Base-by-base conservation (phyloP, 305 asterid genomes). In the Ilex paraguariensis region DNA sequence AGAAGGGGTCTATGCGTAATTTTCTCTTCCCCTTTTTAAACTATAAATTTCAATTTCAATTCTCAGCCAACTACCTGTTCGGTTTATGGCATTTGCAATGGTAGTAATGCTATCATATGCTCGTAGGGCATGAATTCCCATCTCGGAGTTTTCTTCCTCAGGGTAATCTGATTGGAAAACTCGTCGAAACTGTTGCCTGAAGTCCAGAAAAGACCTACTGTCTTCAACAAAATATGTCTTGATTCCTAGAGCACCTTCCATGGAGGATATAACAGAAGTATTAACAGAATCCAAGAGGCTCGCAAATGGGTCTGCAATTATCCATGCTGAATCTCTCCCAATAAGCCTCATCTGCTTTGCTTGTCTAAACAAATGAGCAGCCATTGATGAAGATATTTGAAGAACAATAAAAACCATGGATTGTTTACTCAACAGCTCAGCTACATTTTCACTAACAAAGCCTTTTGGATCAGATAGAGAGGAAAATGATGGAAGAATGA, bases 321-420 rank as follows among this genome's bases (percentile, higher is more conserved):
- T 74, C 83, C 83, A 78, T 5, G 44, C 83, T 10, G 80, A 74
- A 21, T 78, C 83, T 70, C 73, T 68, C 36, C 77, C 79, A 77
- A 74, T 70, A 52, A 77, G 66, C 39, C 75, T 72, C 5, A 36
- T 0, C 2, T 36, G 42, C 2, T 36, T 36, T 36, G 42, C 77
- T 52, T 75, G 75, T 63, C 52, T 67, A 58, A 79, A 75, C 42
- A 79, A 39, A 16, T 14, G 57, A 40, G 33, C 57, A 4, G 81
- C 79, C 10, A 63, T 17, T 13, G 76, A 14, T 44, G 69, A 15
- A 39, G 84, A 75, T 31, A 76, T 65, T 45, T 66, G 69, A 59
- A 79, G 71, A 53, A 75, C 70, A 3, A 79, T 60, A 55, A 79
- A 79, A 2, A 79, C 81, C 76, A 81, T 59, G 7, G 84, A 75